Conservation (phyloP, 2,329 filamentous ascomycete species). For the Trichoderma brevicompactum region DNA sequence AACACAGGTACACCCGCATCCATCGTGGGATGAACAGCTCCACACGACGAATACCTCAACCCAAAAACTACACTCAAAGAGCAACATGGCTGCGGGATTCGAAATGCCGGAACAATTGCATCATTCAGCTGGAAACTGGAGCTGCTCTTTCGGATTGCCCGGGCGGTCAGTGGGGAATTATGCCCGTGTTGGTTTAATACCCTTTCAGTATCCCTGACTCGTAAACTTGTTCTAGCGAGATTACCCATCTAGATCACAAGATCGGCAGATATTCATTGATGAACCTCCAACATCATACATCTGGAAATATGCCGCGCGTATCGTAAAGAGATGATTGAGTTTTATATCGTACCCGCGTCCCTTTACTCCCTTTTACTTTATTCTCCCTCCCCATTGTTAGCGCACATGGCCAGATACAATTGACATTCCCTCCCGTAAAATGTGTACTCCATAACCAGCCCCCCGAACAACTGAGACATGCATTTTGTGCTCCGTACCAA, state of each 20-base stretch:
- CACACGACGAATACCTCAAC: neutral
- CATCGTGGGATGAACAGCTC: neutral
- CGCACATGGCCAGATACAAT: neutral
- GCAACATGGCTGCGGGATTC: neutral
- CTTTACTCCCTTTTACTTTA: neutral
- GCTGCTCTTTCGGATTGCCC: neutral
- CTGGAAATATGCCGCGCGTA: neutral
- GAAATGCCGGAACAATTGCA: neutral
- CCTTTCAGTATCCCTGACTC: neutral
- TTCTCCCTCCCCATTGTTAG: neutral
- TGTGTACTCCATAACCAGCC: neutral
- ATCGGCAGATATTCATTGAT: neutral
- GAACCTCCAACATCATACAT: neutral
- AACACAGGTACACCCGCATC: neutral
- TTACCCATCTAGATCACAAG: neutral
- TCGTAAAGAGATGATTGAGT: neutral
- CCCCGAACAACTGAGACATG: conserved; percentile 12
- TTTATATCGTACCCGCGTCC: neutral
- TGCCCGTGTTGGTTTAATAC: neutral
- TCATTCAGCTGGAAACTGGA: too few relatives aligned
- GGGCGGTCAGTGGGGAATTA: neutral
- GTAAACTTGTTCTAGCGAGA: neutral
- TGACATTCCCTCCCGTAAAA: too few relatives aligned
- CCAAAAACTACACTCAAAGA: neutral
- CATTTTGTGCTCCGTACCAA: neutral